Conservation (phyloP, 108 stramenopile species). For the Skeletonema tropicum region DNA sequence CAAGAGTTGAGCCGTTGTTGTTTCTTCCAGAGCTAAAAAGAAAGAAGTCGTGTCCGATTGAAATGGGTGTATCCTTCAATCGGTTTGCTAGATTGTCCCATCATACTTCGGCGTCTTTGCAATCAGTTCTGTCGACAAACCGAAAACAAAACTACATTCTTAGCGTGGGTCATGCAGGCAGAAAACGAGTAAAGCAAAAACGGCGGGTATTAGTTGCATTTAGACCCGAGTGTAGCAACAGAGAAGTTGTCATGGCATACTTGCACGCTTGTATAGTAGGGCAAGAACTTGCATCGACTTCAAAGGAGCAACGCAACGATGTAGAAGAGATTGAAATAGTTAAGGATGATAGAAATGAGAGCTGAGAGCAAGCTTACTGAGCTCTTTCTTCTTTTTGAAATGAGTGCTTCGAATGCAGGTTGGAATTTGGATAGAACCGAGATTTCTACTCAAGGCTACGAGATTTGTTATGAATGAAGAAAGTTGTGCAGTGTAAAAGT, state of each 20-base stretch:
- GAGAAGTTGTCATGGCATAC: slow-evolving; percentile 68
- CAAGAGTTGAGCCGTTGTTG: slow-evolving; percentile 69
- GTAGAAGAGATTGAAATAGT: slow-evolving; percentile 16
- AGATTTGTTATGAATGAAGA: slow-evolving; percentile 28
- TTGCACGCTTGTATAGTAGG: slow-evolving; percentile 58
- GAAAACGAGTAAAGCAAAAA: slow-evolving; percentile 15
- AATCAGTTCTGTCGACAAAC: slow-evolving; percentile 16
- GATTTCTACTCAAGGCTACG: slow-evolving; percentile 34
- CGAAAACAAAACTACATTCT: slow-evolving; percentile 36
- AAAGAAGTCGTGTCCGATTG: slow-evolving; percentile 43
- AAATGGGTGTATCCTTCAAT: slow-evolving; percentile 64
- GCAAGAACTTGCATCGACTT: slow-evolving; percentile 17
- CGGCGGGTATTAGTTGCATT: slow-evolving; percentile 56
- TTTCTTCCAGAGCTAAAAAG: slow-evolving; percentile 53
- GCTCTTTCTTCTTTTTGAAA: slow-evolving; percentile 46
- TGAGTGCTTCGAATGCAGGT: slow-evolving; percentile 26
- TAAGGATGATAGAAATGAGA: slow-evolving; percentile 21
- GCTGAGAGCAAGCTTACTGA: slow-evolving; percentile 10
- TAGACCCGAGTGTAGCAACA: slow-evolving; percentile 37
- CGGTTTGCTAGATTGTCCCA: slow-evolving; percentile 40
- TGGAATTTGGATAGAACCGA: slow-evolving; percentile 54
- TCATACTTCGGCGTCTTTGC: slow-evolving; percentile 13
- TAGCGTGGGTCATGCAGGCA: slow-evolving; percentile 11
- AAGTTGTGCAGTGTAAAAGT: neutral
- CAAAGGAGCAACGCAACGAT: slow-evolving; percentile 16